A percentile compares a stretch with the other conserved stretches of the same genome.
Conservation (phyloP, 176 grass and related monocot genomes). For the Juncus effusus region DNA sequence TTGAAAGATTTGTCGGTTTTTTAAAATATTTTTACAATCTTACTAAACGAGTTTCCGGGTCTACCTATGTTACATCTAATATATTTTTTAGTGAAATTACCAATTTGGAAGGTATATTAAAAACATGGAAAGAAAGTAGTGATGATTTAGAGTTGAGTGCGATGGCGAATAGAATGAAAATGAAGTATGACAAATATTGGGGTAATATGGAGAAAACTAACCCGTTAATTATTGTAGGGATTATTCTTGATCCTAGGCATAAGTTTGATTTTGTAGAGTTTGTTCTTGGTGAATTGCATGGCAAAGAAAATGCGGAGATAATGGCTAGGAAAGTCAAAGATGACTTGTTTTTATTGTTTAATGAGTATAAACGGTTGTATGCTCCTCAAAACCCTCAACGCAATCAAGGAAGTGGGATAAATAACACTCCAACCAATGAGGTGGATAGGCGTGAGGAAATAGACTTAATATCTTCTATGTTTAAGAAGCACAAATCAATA, state of each 20-base stretch:
- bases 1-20: too few relatives aligned
- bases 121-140: not conserved
- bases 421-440: too few relatives aligned
- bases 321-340: not conserved
- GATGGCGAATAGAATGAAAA: too few relatives aligned
- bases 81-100: not conserved
- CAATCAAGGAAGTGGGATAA: too few relatives aligned
- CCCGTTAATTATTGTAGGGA: not conserved
- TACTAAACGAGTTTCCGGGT: not conserved
- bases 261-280: not conserved
- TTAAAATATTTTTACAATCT: not conserved
- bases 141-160: not conserved
- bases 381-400: too few relatives aligned
- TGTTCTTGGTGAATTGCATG: not conserved
- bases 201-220: not conserved
- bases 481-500: too few relatives aligned
- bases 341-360: not conserved
- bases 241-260: not conserved
- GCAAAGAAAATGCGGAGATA: not conserved
- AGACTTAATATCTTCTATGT: too few relatives aligned
- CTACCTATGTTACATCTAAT: not conserved
- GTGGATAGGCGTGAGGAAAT: too few relatives aligned
- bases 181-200: too few relatives aligned
- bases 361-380: too few relatives aligned
- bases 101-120: not conserved